Evolutionary conservation across 345 rosid species (phyloP).

Genomic region (Eucalyptus erythrocorys): DNA sequence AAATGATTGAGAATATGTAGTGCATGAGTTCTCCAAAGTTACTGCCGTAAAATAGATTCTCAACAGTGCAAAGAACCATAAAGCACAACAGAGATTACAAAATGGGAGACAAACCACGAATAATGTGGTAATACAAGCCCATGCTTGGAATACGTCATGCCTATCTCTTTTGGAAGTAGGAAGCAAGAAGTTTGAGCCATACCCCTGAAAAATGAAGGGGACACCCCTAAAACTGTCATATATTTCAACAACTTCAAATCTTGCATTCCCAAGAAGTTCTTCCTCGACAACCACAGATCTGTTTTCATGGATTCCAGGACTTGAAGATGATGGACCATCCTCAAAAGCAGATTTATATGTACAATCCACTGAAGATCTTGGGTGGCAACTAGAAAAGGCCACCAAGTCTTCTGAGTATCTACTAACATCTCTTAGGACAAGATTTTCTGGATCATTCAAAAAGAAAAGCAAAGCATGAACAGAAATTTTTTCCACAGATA

Average conservation of each 20-base stretch:
- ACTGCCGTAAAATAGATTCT: not conserved
- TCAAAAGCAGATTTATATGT: constrained; percentile 5
- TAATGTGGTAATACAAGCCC: not conserved
- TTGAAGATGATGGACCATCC: constrained; percentile 14
- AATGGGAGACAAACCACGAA: not conserved
- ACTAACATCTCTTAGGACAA: constrained; percentile 25
- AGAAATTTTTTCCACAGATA: not conserved
- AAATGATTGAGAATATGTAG: not conserved
- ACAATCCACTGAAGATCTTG: constrained; percentile 13
- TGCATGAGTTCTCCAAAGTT: not conserved
- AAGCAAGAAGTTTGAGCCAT: not conserved
- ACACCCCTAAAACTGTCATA: constrained; percentile 6
- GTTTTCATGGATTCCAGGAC: constrained; percentile 9
- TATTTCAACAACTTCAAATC: constrained; percentile 1
- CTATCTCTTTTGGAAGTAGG: not conserved
- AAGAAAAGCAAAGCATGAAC: not conserved
- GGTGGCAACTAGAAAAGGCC: not conserved
- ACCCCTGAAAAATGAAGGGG: constrained; percentile 41
- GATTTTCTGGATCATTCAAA: constrained; percentile 30
- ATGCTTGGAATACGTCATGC: not conserved
- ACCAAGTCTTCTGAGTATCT: constrained; percentile 12
- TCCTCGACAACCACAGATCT: not conserved
- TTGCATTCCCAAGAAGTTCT: constrained; percentile 22
- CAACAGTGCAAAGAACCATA: not conserved
- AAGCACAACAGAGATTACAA: not conserved